Evolutionary conservation across 176 grass and related monocot species (phyloP).

Genomic region (Cenchrus purpureus): DNA sequence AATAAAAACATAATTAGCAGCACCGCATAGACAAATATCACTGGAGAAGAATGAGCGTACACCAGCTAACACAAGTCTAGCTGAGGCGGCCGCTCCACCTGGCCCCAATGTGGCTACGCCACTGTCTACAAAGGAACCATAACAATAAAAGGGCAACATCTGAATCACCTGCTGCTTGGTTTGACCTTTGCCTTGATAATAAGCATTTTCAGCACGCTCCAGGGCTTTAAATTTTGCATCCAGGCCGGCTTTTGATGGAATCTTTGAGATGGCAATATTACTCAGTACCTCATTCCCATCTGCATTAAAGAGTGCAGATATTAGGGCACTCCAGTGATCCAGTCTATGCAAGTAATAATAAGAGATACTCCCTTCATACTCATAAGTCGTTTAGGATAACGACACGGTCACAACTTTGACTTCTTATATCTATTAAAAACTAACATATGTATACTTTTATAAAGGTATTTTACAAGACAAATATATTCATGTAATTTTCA

Average conservation of each 20-base stretch:
- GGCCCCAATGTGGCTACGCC: too few relatives aligned
- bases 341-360: conserved; percentile 14
- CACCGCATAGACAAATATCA: too few relatives aligned
- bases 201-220: conserved; percentile 88
- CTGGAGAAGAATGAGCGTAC: too few relatives aligned
- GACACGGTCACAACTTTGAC: too few relatives aligned
- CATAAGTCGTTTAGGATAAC: too few relatives aligned
- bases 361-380: not conserved
- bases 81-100: too few relatives aligned
- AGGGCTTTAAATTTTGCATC: conserved; percentile 79
- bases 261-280: conserved; percentile 53
- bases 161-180: conserved; percentile 68
- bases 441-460: too few relatives aligned
- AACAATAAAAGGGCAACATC: conserved; percentile 22
- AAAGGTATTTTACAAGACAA: too few relatives aligned
- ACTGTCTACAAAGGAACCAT: conserved; percentile 5
- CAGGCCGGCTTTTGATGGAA: conserved; percentile 58
- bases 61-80: too few relatives aligned
- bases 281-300: conserved; percentile 56
- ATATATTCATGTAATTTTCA: too few relatives aligned
- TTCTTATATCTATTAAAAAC: too few relatives aligned
- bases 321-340: conserved; percentile 28
- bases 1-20: too few relatives aligned
- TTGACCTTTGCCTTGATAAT: conserved; percentile 61
- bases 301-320: conserved; percentile 29